These are phyloP conservation scores for Zygoascus ofunaensis DNA, from an alignment of 805 yeast genomes.

Conservation along the genomic window DNA sequence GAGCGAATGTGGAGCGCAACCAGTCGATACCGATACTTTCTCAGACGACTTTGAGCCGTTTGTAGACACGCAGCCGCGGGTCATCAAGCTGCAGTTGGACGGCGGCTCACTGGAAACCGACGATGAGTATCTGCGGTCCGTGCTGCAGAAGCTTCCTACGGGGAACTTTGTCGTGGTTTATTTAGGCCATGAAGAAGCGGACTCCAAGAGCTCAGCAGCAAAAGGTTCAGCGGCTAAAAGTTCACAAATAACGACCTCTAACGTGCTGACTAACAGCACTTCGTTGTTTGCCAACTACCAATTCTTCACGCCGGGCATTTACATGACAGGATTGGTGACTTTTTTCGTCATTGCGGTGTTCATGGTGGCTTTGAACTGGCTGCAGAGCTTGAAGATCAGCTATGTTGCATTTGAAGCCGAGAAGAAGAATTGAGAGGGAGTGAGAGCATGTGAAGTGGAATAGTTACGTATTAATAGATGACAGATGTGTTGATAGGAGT, in stretches of 20 bases:
- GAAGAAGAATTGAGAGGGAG: too few species aligned
- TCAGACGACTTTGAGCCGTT: constrained; percentile 43
- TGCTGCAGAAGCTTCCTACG: constrained; percentile 26
- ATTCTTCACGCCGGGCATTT: constrained; percentile 72
- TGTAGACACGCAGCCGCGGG: constrained; percentile 53
- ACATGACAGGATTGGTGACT: constrained; percentile 64
- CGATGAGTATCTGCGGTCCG: constrained; percentile 22
- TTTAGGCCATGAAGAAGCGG: constrained; percentile 9
- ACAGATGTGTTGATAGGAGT: too few species aligned
- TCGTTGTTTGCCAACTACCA: constrained; percentile 53
- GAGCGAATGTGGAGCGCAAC: constrained; percentile 45
- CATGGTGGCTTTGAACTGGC: constrained; percentile 60
- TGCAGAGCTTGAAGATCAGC: constrained; percentile 60
- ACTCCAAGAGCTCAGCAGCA: not conserved
- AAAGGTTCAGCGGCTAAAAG: not conserved
- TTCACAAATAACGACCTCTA: not conserved
- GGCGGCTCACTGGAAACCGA: constrained; percentile 10
- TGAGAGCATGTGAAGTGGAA: too few species aligned
- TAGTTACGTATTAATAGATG: too few species aligned
- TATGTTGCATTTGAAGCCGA: constrained; percentile 65
- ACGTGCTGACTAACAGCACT: constrained; percentile 6
- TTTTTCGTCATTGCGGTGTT: constrained; percentile 49
- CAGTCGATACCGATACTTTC: constrained; percentile 33
- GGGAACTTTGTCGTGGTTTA: constrained; percentile 29
- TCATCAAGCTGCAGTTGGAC: constrained; percentile 47